Percentiles rank a stretch among this genome's conserved stretches.
Conservation (phyloP, 1,139 yeast genomes). For the Debaryomycetaceae sp. region DNA sequence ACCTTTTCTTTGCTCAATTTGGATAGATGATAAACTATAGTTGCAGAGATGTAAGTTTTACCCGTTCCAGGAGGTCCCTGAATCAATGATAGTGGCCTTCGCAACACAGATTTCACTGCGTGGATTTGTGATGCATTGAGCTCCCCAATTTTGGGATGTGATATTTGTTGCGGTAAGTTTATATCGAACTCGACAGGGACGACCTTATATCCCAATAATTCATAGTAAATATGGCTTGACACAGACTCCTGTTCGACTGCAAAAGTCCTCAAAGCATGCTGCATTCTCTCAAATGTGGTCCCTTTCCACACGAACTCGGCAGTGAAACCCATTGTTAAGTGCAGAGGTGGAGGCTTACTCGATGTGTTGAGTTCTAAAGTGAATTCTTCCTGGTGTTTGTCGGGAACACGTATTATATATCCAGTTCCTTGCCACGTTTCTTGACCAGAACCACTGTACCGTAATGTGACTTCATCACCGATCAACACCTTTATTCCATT, state of each 20-base stretch:
- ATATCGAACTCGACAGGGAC: constrained; percentile 61
- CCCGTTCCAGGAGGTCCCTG: constrained; percentile 99
- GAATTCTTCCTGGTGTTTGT: constrained; percentile 63
- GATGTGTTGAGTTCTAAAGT: constrained; percentile 62
- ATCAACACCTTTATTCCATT: constrained; percentile 72
- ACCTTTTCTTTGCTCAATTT: constrained; percentile 56
- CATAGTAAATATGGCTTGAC: constrained; percentile 75
- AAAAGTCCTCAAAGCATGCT: constrained; percentile 66
- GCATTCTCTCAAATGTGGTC: constrained; percentile 80
- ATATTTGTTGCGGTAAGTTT: constrained; percentile 56
- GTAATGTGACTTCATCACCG: constrained; percentile 76
- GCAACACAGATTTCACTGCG: constrained; percentile 72
- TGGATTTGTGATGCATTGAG: constrained; percentile 75
- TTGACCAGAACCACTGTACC: constrained; percentile 52
- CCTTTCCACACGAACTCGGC: constrained; percentile 93
- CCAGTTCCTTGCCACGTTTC: constrained; percentile 72
- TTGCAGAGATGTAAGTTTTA: constrained; percentile 90
- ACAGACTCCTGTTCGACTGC: constrained; percentile 72
- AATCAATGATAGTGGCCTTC: constrained; percentile 75
- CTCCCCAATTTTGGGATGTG: constrained; percentile 65
- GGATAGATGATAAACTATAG: constrained; percentile 75
- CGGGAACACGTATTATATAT: constrained; percentile 69
- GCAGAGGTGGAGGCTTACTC: constrained; percentile 46
- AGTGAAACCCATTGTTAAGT: constrained; percentile 64
- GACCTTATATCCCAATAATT: constrained; percentile 79